Evolutionary conservation across 106 monocot species (phyloP), one percentile per base, ranked within the genome.

Genomic region (Dendrobium nobile): DNA sequence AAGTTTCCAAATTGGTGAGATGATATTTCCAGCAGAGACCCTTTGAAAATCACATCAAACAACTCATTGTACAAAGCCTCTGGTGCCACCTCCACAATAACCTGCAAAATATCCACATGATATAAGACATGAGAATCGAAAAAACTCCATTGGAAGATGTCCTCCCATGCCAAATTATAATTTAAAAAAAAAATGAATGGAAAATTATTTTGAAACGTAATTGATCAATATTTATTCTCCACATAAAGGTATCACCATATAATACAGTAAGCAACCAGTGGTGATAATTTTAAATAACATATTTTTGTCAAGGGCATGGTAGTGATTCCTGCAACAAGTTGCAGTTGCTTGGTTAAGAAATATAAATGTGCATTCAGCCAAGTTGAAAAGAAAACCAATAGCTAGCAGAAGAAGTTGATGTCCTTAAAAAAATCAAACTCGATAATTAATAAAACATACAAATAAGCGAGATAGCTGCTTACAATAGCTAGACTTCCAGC

Each of bases 1-100:
- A 92, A 97, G 47, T 94, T 97, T 20, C 97, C 97, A 82, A 86
- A 94, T 7, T 81, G 85, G 73, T 94, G 90, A 73, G 82, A 89
- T 56, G 97, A 88, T 64, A 94, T 89, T 81, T 89, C 81, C 82
- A 85, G 85, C 72, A 94, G 80, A 78, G 89, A 87, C 78, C 88
- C 92, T 64, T 79, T 92, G 64, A 97, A 92, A 28, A 91, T 72
- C 80, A 89, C 86, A 51, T 72, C 78, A 41, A 97, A 78, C 56
- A 93, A 48, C 41, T 84, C 72, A 51, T 82, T 47, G 47, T 85
- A 90, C 80, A 93, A 27, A 55, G 58, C 45, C 47, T 78, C 85
- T 24, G 93, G 93, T 54, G 90, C 85, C 75, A 93, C 93, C 80
- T 87, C 87, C 31, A 93, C 47, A 43, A 93, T 90, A 64, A 93